Conservation (phyloP, 768 basidiomycete species). For the Phaeotremella fagi region DNA sequence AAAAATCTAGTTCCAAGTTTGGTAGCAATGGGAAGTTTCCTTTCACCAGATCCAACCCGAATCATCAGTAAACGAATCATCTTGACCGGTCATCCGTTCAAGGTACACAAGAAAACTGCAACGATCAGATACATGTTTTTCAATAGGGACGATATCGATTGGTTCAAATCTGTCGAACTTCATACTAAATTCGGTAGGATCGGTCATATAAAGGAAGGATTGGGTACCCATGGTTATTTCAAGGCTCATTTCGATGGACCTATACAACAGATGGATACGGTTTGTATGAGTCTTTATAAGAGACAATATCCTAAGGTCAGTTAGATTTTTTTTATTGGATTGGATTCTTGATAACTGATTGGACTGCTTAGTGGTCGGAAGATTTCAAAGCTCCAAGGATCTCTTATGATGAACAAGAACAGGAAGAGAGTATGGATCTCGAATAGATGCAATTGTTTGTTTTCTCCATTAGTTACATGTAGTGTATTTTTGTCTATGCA, state of each 20-base stretch:
- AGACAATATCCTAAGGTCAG: conserved; percentile 87
- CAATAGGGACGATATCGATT: conserved; percentile 81
- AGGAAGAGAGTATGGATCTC: conserved; percentile 32
- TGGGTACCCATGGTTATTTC: conserved; percentile 96
- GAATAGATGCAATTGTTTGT: too few relatives aligned
- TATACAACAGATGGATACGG: conserved; percentile 91
- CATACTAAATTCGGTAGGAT: conserved; percentile 84
- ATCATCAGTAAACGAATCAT: conserved; percentile 90
- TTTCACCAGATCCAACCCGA: conserved; percentile 83
- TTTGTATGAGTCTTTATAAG: conserved; percentile 94
- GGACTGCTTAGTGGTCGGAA: conserved; percentile 13
- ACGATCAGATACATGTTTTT: conserved; percentile 99
- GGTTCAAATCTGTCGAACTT: conserved; percentile 88
- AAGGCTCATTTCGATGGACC: conserved; percentile 93
- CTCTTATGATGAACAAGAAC: conserved; percentile 7
- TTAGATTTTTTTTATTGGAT: conserved; percentile 44
- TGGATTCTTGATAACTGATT: conserved; percentile 12
- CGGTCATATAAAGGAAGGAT: conserved; percentile 77
- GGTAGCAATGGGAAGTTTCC: conserved; percentile 82
- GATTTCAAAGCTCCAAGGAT: conserved; percentile 10
- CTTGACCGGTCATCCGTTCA: conserved; percentile 92
- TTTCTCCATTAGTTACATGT: not conserved
- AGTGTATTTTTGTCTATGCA: too few relatives aligned
- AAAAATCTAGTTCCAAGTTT: conserved; percentile 58
- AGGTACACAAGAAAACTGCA: conserved; percentile 93